These are phyloP conservation scores for Rubroshorea leprosula DNA, from an alignment of 345 rosid genomes.

Conservation along the genomic window DNA sequence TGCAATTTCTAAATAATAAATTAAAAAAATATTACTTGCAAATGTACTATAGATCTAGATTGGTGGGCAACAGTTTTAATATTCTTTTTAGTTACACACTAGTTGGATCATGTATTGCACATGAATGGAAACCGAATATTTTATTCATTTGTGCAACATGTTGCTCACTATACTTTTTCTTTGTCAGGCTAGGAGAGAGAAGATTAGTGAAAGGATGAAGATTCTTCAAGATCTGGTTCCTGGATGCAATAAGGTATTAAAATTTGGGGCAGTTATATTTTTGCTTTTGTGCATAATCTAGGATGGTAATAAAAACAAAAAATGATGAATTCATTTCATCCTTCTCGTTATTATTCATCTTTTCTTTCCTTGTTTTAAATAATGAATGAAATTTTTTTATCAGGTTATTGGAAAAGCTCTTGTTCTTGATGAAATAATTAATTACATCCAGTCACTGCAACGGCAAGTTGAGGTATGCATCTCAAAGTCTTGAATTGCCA, in stretches of 20 bases:
- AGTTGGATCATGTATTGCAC: too few relatives aligned
- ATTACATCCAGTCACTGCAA: slow-evolving; percentile 90
- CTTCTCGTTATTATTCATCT: not conserved
- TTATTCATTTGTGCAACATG: not conserved
- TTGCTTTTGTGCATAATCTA: not conserved
- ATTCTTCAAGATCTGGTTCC: slow-evolving; percentile 97
- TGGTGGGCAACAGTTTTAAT: too few relatives aligned
- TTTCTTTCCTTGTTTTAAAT: not conserved
- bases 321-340: not conserved
- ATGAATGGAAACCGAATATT: not conserved
- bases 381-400: not conserved
- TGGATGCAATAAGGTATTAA: slow-evolving; percentile 81
- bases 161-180: not conserved
- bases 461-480: slow-evolving; percentile 82
- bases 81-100: not conserved
- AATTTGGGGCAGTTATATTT: slow-evolving; percentile 3
- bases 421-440: slow-evolving; percentile 96
- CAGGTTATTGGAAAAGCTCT: slow-evolving; percentile 98
- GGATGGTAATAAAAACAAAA: slow-evolving; percentile 1
- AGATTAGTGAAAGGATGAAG: too few relatives aligned
- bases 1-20: too few relatives aligned
- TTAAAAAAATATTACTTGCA: too few relatives aligned
- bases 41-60: too few relatives aligned
- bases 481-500: not conserved
- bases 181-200: slow-evolving; percentile 95